These are phyloP conservation scores for Saraca asoca DNA, from an alignment of 331 rosid genomes.

Conservation along the genomic window DNA sequence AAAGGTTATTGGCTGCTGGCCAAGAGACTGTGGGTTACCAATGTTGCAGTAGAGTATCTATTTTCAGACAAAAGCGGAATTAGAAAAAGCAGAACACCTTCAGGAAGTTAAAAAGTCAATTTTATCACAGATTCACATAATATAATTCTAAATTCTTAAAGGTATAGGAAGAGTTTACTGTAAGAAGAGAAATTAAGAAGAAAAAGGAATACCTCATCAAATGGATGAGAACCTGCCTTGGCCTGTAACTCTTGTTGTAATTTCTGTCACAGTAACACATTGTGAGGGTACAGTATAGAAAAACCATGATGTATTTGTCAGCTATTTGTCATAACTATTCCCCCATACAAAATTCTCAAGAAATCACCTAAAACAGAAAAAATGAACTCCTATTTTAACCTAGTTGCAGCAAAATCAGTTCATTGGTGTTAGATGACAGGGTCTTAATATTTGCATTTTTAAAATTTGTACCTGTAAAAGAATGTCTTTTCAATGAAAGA, in stretches of 20 bases:
- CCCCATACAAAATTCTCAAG: background rate
- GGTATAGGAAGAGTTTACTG: background rate
- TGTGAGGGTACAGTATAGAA: slow-evolving; percentile 1
- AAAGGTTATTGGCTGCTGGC: slow-evolving; percentile 85
- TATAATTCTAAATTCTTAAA: background rate
- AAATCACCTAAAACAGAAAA: slow-evolving; percentile 15
- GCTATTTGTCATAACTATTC: background rate
- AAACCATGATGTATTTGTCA: background rate
- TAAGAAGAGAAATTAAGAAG: slow-evolving; percentile 6
- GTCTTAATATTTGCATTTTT: background rate
- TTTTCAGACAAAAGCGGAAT: slow-evolving; percentile 31
- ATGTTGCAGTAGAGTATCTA: slow-evolving; percentile 96
- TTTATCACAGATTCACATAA: background rate
- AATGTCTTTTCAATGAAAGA: background rate
- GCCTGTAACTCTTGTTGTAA: slow-evolving; percentile 64
- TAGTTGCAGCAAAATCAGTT: background rate
- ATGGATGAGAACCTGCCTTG: slow-evolving; percentile 74
- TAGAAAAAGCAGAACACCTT: slow-evolving; percentile 11
- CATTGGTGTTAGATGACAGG: slow-evolving; percentile 14
- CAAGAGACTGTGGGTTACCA: slow-evolving; percentile 99
- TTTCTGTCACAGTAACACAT: slow-evolving; percentile 51
- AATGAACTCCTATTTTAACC: slow-evolving; percentile 4
- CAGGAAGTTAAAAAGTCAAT: background rate
- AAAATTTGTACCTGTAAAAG: slow-evolving; percentile 2
- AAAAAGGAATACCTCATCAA: slow-evolving; percentile 68